These are phyloP conservation scores for Bipolaris victoriae DNA, from an alignment of 2,329 filamentous ascomycete genomes.

Conservation along the genomic window DNA sequence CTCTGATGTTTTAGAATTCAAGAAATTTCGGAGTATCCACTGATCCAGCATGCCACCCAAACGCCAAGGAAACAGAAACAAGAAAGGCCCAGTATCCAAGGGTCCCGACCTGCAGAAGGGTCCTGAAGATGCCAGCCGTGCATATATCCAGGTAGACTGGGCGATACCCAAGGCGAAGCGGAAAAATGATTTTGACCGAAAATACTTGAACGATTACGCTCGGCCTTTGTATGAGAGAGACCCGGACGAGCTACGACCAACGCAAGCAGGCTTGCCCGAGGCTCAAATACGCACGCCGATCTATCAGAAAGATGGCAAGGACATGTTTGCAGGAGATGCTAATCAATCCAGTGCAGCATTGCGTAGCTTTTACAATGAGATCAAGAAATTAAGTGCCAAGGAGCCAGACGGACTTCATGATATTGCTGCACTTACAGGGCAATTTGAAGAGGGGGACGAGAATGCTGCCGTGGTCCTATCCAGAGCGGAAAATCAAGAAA, in stretches of 20 bases:
- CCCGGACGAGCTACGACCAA: background rate
- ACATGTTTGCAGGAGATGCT: background rate
- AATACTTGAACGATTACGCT: slow-evolving; percentile 5
- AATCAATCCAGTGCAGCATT: slow-evolving; percentile 10
- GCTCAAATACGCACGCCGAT: slow-evolving; percentile 11
- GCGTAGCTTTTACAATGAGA: slow-evolving; percentile 9
- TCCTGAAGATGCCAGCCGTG: background rate
- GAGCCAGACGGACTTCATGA: background rate
- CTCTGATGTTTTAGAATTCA: background rate
- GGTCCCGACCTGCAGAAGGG: background rate
- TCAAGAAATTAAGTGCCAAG: slow-evolving; percentile 6
- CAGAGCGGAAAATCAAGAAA: background rate
- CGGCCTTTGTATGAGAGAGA: slow-evolving; percentile 5
- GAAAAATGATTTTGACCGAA: background rate
- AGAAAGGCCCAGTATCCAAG: background rate
- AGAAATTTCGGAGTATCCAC: background rate
- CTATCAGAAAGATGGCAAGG: slow-evolving; percentile 6
- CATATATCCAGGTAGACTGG: slow-evolving; percentile 1
- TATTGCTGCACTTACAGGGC: background rate
- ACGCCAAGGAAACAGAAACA: background rate
- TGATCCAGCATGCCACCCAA: slow-evolving; percentile 4
- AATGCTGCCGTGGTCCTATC: slow-evolving; percentile 11
- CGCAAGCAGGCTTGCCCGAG: slow-evolving; percentile 8
- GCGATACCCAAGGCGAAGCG: slow-evolving; percentile 10
- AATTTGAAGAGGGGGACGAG: background rate